Evolutionary conservation across 1,284 basidiomycete species (phyloP), one percentile per base, ranked within the genome.

Genomic region (Tylopilus sp.): DNA sequence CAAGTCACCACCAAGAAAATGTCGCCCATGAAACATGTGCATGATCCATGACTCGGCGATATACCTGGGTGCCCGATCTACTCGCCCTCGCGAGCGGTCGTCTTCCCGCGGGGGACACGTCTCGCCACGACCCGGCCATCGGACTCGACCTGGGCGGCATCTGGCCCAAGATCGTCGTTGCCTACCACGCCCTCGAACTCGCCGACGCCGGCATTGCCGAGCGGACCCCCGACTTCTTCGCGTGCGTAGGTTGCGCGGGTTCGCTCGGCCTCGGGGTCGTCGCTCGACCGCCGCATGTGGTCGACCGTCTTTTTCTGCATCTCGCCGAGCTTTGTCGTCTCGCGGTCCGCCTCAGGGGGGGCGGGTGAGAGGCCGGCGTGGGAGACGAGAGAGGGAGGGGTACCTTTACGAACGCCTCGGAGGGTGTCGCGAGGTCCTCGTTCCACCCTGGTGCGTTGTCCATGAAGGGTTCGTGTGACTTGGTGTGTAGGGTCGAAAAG

Each of bases 371-470:
- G n/a, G n/a, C n/a, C n/a, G n/a, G n/a, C n/a, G n/a, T n/a, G n/a
- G n/a, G n/a, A n/a, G n/a, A n/a, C n/a, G n/a, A n/a, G 3, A 23
- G 26, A n/a, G n/a, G 21, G 41, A 23, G 31, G 42, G 59, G 30
- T 29, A 83, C 86, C 76, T 89, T 89, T 39, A 89, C 71, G 29
- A 70, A 66, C 9, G 86, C 86, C 66, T 89, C 87, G 1, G 86
- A 86, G 12, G 73, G 57, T 50, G 75, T 79, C 1, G 86, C 86
- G 19, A 89, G 77, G 31, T 67, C 59, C 58, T 89, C 82, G 59
- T 88, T 88, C 86, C 86, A 89, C 2, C 84, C 86, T 6, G 85
- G 86, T 1, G 85, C 83, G 51, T 80, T 60, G 12, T 76, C 63
- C 18, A 68, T 63, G 45, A 79, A 74, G 3, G 74, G 77, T 30